Evolutionary conservation across 495 filamentous ascomycete species (phyloP), one percentile per base, ranked within the genome.

Genomic region (Aspergillus wentii): DNA sequence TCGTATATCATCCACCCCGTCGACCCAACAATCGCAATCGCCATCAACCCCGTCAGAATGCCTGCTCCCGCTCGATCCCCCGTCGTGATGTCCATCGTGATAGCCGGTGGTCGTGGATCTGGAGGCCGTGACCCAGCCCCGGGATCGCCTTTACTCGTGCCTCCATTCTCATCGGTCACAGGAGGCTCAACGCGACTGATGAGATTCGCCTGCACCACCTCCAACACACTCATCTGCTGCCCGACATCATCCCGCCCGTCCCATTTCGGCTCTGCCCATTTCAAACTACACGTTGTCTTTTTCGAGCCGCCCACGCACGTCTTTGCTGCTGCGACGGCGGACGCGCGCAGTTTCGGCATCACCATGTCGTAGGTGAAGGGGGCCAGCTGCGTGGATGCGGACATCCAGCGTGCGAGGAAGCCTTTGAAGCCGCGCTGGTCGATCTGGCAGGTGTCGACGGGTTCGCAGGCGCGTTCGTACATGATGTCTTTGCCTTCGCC

Each of bases 371-470:
- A 62, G 2, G 73, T 80, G 55, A 78, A 84, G 2, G 88, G 86
- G 0, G 81, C 86, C 33, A 90, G 54, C 46, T 86, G 77, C 6
- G 82, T 81, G 3, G 77, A 73, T 5, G 68, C 64, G n/a, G 79
- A 78, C 60, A 94, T 74, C 84, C 86, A 94, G 17, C 88, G 84
- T 16, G 85, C 68, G 11, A 91, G 68, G 63, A 89, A 94, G 22
- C 85, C 85, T 62, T 92, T 94, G 78, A 90, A 94, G 26, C 81
- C 85, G 28, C 74, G 73, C 67, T 89, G 85, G 51, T 92, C 86
- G 26, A 78, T 76, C 47, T 84, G 78, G 63, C 85, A 88, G 6
- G 61, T 75, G 30, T 68, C 56, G 35, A 66, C 60, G 0, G 66
- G 58, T 39, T 83, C 79, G 43, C 79, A 83, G 20, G 77, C 71